Evolutionary conservation across 2,329 filamentous ascomycete species (phyloP).

Genomic region (Corynespora cassiicola): DNA sequence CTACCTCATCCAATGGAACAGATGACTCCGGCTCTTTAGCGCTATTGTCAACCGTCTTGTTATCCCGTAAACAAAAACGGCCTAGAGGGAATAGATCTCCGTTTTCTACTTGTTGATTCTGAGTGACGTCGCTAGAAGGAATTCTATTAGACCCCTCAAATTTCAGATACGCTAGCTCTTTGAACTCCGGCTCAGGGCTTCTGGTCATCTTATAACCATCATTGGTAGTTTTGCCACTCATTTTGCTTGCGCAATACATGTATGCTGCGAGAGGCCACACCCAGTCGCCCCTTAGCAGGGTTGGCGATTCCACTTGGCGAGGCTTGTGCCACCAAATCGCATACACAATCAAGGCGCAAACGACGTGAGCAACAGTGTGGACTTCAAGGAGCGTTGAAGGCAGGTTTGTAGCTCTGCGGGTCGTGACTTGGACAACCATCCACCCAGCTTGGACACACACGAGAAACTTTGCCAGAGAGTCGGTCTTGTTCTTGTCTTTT

Average conservation of each 20-base stretch:
- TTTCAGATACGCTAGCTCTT: constrained; percentile 4
- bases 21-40: too few relatives aligned
- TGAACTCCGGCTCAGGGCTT: constrained; percentile 6
- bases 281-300: constrained; percentile 17
- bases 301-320: constrained; percentile 13
- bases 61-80: too few relatives aligned
- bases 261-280: constrained; percentile 17
- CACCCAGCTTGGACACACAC: constrained; percentile 27
- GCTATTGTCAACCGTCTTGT: too few relatives aligned
- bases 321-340: constrained; percentile 37
- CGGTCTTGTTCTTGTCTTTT: constrained; percentile 23
- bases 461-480: constrained; percentile 20
- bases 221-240: constrained; percentile 11
- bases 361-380: constrained; percentile 62
- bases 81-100: too few relatives aligned
- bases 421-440: constrained; percentile 30
- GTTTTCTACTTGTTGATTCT: too few relatives aligned
- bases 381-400: constrained; percentile 62
- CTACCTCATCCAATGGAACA: not conserved
- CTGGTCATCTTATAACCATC: too few relatives aligned
- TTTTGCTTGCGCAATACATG: constrained; percentile 21
- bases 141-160: too few relatives aligned
- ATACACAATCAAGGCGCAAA: constrained; percentile 34
- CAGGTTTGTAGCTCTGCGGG: constrained; percentile 14
- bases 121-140: too few relatives aligned